Evolutionary conservation across 2,329 filamentous ascomycete genomes (phyloP).

Genomic region (Ascochyta fabae): DNA sequence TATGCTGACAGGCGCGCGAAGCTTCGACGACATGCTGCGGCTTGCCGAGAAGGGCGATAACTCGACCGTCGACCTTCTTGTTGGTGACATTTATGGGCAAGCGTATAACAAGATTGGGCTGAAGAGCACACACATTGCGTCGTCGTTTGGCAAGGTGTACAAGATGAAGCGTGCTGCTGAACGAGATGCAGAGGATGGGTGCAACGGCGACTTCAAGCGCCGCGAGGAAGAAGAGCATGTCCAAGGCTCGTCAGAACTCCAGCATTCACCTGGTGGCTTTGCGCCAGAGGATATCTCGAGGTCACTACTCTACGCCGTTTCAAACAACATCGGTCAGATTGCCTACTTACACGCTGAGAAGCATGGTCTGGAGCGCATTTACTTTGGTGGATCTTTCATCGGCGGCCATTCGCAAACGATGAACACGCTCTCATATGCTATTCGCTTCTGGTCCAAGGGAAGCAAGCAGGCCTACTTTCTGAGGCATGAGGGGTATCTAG

Average conservation of each 20-base stretch:
- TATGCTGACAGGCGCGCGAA: conserved; percentile 87
- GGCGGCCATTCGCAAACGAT: conserved; percentile 96
- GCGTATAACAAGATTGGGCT: conserved; percentile 96
- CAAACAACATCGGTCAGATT: conserved; percentile 97
- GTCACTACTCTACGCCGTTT: conserved; percentile 89
- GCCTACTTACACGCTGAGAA: conserved; percentile 97
- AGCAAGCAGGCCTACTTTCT: conserved; percentile 95
- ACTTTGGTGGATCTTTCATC: conserved; percentile 97
- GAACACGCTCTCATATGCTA: conserved; percentile 95
- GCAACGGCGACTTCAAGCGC: conserved; percentile 57
- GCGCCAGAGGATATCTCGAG: conserved; percentile 84
- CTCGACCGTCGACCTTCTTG: conserved; percentile 90
- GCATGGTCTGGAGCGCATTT: conserved; percentile 88
- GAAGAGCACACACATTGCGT: conserved; percentile 94
- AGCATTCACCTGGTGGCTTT: conserved; percentile 61
- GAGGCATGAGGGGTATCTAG: conserved; percentile 93
- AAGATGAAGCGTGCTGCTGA: conserved; percentile 89
- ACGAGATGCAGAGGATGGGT: conserved; percentile 73
- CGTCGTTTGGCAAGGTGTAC: conserved; percentile 96
- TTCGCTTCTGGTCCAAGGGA: conserved; percentile 96
- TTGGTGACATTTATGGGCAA: conserved; percentile 96
- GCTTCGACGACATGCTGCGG: conserved; percentile 97
- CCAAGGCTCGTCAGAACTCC: conserved; percentile 36
- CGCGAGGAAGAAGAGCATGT: conserved; percentile 46
- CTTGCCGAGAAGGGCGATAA: conserved; percentile 94